Conservation (phyloP, 2,329 filamentous ascomycete genomes). For the Botrytis cinerea region DNA sequence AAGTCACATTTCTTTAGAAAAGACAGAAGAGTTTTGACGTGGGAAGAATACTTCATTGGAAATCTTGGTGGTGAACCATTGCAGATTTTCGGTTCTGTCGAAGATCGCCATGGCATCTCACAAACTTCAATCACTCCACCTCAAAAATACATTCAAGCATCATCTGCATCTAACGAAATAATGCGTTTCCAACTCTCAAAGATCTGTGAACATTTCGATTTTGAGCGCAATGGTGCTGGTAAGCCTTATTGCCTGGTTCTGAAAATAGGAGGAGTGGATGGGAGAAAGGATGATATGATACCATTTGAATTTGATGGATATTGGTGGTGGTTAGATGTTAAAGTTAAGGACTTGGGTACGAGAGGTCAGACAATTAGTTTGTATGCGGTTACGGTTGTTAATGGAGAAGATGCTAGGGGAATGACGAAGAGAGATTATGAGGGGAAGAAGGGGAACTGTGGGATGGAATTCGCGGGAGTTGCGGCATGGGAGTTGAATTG, state of each 20-base stretch:
- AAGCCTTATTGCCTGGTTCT: conserved; percentile 71
- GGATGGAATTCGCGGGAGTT: conserved; percentile 39
- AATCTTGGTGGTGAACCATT: conserved; percentile 52
- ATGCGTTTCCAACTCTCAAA: conserved; percentile 81
- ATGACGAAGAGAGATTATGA: conserved; percentile 37
- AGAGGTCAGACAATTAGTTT: conserved; percentile 69
- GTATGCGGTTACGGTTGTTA: conserved; percentile 56
- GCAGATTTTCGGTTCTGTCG: conserved; percentile 49
- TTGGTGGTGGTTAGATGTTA: conserved; percentile 80
- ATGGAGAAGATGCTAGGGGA: conserved; percentile 43
- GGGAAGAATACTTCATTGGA: conserved; percentile 81
- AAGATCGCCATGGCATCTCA: conserved; percentile 53
- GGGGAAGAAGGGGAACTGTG: conserved; percentile 37
- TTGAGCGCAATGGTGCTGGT: conserved; percentile 66
- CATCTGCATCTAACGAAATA: conserved; percentile 51
- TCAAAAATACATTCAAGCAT: conserved; percentile 59
- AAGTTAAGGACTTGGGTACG: conserved; percentile 62
- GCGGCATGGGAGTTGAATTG: conserved; percentile 40
- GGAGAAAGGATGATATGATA: conserved; percentile 65
- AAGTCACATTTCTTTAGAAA: conserved; percentile 69
- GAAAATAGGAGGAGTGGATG: conserved; percentile 65
- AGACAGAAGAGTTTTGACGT: conserved; percentile 67
- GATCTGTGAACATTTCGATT: conserved; percentile 79
- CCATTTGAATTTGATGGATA: conserved; percentile 76
- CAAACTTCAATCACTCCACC: conserved; percentile 63